These are phyloP conservation scores for Sorghum bicolor DNA, from an alignment of 176 grass and related monocot species.

Conservation along the genomic window Sorghum_bicolor_NCBIv3 NC_012870.2:70634001-70634500, in stretches of 20 bases:
- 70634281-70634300: background rate
- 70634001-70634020: background rate
- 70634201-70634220: background rate
- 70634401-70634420: background rate
- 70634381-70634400: constrained; percentile 27
- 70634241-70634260: background rate
- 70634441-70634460: constrained; percentile 40
- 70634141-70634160: background rate
- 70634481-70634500: constrained; percentile 29
- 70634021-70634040: background rate
- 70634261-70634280: background rate
- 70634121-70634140: no score
- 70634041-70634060: background rate
- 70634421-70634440: constrained; percentile 4
- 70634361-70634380: background rate
- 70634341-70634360: background rate
- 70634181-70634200: background rate
- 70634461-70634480: constrained; percentile 20
- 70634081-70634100: background rate
- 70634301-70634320: background rate
- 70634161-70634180: background rate
- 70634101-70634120: background rate
- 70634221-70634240: background rate
- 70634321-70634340: constrained; percentile 7
- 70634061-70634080: background rate